These are phyloP conservation scores for Teratosphaeria epicoccoides DNA, from an alignment of 2,329 filamentous ascomycete species.

Conservation along the genomic window DNA sequence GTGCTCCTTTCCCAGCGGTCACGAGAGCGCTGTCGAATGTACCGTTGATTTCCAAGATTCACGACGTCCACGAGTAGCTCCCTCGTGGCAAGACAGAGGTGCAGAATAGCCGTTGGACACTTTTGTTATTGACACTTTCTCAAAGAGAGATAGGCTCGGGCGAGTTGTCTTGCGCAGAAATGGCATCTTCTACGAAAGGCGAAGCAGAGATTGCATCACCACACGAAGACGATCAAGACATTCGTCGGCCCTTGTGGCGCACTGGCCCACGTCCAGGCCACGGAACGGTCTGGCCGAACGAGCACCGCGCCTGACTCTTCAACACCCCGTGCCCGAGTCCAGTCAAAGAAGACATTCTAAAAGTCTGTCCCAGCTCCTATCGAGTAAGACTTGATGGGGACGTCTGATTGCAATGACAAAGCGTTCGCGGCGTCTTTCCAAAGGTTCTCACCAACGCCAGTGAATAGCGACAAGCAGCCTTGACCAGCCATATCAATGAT, in stretches of 20 bases:
- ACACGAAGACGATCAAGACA: background rate
- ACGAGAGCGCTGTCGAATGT: too few species aligned
- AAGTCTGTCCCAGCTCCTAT: conserved; percentile 48
- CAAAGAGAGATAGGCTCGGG: background rate
- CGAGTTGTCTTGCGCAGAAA: background rate
- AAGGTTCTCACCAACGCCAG: conserved; percentile 42
- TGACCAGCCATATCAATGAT: conserved; percentile 50
- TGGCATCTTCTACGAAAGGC: background rate
- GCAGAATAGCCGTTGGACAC: background rate
- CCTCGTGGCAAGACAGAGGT: background rate
- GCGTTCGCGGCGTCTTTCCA: conserved; percentile 42
- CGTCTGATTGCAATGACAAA: conserved; percentile 28
- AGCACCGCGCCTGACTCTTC: conserved; percentile 46
- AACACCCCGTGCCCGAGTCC: conserved; percentile 41
- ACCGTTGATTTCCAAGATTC: too few species aligned
- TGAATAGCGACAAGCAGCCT: conserved; percentile 33
- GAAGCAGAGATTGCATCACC: background rate
- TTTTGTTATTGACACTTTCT: too few species aligned
- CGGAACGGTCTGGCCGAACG: conserved; percentile 46
- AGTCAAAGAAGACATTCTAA: conserved; percentile 50
- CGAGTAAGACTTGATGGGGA: conserved; percentile 37
- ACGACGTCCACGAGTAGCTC: too few species aligned
- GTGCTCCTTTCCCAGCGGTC: too few species aligned
- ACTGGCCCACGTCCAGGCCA: conserved; percentile 36
- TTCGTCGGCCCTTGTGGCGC: background rate